Percentiles rank a stretch among this genome's conserved stretches.
phyloP scores from a whole-genome alignment of 768 basidiomycete species.

The Dioszegia crocea region DNA sequence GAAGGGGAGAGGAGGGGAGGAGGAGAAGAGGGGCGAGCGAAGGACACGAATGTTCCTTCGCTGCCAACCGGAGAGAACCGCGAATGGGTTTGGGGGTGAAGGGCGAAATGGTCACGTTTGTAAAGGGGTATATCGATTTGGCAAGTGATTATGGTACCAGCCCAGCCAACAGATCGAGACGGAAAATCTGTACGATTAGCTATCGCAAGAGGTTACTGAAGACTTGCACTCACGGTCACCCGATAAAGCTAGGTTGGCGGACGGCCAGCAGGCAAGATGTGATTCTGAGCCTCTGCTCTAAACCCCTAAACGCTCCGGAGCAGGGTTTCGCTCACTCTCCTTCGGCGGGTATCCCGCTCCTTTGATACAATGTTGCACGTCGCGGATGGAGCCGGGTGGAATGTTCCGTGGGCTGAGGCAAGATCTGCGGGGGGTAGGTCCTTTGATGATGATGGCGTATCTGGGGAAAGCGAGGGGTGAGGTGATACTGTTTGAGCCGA shows the following conservation, averaged over 20 bases:
- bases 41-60: slow-evolving; percentile 13
- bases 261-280: too few relatives aligned
- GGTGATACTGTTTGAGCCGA: too few relatives aligned
- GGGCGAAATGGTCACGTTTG: slow-evolving; percentile 20
- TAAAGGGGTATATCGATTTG: not conserved
- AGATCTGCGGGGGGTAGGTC: not conserved
- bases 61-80: not conserved
- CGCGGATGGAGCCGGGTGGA: slow-evolving; percentile 1
- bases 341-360: not conserved
- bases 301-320: too few relatives aligned
- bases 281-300: too few relatives aligned
- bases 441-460: slow-evolving; percentile 4
- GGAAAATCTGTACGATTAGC: too few relatives aligned
- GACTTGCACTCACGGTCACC: too few relatives aligned
- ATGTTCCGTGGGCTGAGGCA: not conserved
- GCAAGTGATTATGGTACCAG: too few relatives aligned
- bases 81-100: not conserved
- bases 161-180: too few relatives aligned
- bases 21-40: slow-evolving; percentile 8
- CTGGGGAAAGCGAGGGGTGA: too few relatives aligned
- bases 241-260: too few relatives aligned
- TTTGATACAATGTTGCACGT: slow-evolving; percentile 7
- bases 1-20: not conserved
- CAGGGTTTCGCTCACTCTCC: too few relatives aligned
- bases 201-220: too few relatives aligned